phyloP scores from a whole-genome alignment of 768 basidiomycete species.

The Rhodotorula babjevae region DNA sequence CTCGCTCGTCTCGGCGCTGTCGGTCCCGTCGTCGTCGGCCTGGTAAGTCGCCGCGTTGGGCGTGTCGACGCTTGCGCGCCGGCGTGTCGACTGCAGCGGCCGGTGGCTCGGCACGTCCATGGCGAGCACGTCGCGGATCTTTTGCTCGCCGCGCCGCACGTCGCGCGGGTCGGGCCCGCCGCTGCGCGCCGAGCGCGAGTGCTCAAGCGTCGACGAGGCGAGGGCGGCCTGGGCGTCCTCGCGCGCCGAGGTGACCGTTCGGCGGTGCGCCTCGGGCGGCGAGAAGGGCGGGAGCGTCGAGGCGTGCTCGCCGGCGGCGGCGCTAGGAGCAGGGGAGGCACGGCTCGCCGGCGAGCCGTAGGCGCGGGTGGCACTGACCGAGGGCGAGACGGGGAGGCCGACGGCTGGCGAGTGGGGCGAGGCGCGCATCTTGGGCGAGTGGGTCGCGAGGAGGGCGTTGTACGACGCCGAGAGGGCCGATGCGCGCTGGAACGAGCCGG shows the following conservation, averaged over 20 bases:
- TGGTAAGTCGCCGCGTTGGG: neutral
- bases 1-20: neutral
- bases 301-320: neutral
- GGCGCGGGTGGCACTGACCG: neutral
- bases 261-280: neutral
- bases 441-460: conserved; percentile 27
- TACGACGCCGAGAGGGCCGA: conserved; percentile 32
- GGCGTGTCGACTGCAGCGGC: neutral
- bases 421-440: neutral
- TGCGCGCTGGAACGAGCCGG: conserved; percentile 24
- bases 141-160: conserved; percentile 22
- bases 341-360: neutral
- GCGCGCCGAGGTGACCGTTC: neutral
- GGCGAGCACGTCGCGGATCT: conserved; percentile 33
- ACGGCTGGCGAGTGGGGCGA: neutral
- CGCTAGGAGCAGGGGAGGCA: neutral
- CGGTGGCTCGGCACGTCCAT: conserved; percentile 36
- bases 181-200: neutral
- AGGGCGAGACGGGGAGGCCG: neutral
- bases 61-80: neutral
- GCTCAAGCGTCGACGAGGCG: neutral
- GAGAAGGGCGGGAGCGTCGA: conserved; percentile 12
- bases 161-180: conserved; percentile 1
- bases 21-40: neutral
- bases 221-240: conserved; percentile 6